Base-by-base conservation (phyloP, 495 filamentous ascomycete species). In the Aspergillus haitiensis region DNA sequence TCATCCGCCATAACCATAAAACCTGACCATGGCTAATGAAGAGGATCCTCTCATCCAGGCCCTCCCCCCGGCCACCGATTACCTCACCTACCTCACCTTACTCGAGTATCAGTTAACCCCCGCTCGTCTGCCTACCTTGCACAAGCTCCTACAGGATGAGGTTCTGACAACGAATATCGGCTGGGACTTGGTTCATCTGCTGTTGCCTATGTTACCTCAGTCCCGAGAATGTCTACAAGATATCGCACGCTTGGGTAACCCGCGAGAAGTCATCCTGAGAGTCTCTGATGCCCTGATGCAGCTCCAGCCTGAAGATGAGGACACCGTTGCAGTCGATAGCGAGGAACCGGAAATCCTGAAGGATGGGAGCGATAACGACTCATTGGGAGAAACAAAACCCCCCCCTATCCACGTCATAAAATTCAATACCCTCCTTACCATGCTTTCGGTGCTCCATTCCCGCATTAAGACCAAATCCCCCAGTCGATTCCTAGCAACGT, bases 391-490 rank as follows among this genome's bases (percentile, higher is more conserved):
- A 27, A 55, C n/a, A 2, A 49, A 57, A 27, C 12, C 64, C 9
- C 59, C 72, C 46, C 72, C 74, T 4, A 56, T 50, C 16, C 74
- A 78, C 56, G 64, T 75, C 7, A 56, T 75, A 16, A 75, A 91
- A 58, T 96, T 96, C 80, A 85, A 88, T 60, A 82, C 84, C 8
- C 79, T 98, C 3, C 71, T 96, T 35, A 83, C 84, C 18, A 88
- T 97, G 79, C 85, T 98, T 2, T 84, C 86, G 4, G 87, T 89
- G n/a, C 82, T 97, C 7, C 94, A 97, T 70, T 82, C 81, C 13
- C 86, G 94, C 45, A 93, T 98, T 70, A 86, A 89, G 70, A 94
- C 94, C 3, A 93, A 92, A 73, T 88, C 88, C 56, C 94, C 94
- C 2, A 95, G 91, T 56, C 88, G 93, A 15, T 98, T 98, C 71